Percentiles rank a stretch among this genome's conserved stretches.
These are phyloP conservation scores for Pulveroboletus ridleyi DNA, from an alignment of 1,284 basidiomycete genomes.

Conservation along the genomic window DNA sequence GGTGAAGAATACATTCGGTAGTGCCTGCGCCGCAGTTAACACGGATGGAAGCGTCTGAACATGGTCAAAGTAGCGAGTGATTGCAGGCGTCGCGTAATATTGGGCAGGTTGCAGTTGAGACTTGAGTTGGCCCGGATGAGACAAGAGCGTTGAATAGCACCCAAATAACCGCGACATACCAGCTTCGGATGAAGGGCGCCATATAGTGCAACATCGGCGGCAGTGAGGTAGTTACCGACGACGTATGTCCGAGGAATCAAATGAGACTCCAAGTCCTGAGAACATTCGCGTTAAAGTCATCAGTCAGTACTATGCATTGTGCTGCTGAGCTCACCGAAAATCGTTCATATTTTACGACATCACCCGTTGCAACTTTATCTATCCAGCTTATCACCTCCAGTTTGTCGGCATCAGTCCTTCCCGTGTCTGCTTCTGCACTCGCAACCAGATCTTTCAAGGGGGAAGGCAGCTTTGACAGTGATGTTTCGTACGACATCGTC, in stretches of 20 bases:
- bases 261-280: conserved; percentile 75
- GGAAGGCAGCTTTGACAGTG: conserved; percentile 54
- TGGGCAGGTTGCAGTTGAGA: conserved; percentile 69
- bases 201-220: conserved; percentile 87
- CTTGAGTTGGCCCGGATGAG: conserved; percentile 48
- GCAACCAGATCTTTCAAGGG: conserved; percentile 66
- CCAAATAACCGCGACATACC: conserved; percentile 53
- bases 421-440: conserved; percentile 53
- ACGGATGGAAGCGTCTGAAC: conserved; percentile 79
- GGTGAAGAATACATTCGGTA: conserved; percentile 62
- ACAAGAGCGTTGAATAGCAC: conserved; percentile 5
- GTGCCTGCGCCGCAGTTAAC: conserved; percentile 55
- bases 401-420: conserved; percentile 67
- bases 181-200: conserved; percentile 81
- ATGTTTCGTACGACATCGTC: conserved; percentile 64
- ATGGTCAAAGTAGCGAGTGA: conserved; percentile 95
- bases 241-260: conserved; percentile 83
- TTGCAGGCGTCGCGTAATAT: conserved; percentile 78
- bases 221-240: conserved; percentile 83
- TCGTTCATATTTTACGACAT: conserved; percentile 51
- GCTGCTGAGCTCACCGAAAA: conserved; percentile 51
- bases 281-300: conserved; percentile 7
- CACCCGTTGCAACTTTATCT: conserved; percentile 62
- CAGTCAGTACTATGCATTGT: not conserved
- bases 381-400: conserved; percentile 73